Base-by-base conservation (phyloP, 306 rosid genomes). In the Chamaecrista fasciculata region DNA sequence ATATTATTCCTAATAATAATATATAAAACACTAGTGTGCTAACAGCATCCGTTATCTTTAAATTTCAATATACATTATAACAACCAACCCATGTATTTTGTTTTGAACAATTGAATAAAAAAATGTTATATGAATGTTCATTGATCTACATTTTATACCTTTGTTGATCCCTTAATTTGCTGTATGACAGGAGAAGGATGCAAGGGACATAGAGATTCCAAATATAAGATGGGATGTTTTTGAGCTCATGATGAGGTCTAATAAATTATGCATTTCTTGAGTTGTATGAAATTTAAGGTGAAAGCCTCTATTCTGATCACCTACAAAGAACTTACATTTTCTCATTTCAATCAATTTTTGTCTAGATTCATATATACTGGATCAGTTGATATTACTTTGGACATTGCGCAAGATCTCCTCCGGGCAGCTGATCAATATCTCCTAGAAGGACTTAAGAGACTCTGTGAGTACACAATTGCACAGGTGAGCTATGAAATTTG, bases 371-470 rank as follows among this genome's bases (percentile, higher is more conserved):
- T 88, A 72, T 91, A 91, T 82, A 86, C 93, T n/a, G 97, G 97
- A 67, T 85, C 97, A 46, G 88, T 86, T 66, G 96, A 86, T 63
- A 78, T 91, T 34, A 67, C 87, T 8, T 52, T 80, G 73, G 90
- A 85, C 71, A 75, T 87, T 69, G 96, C 96, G 1, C 96, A 90
- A 80, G 96, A 90, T 84, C 96, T 87, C 57, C 95, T 90, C 50
- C 78, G 96, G 82, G 96, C 95, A 60, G 96, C 96, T 61, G 96
- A 90, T 79, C 96, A 90, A 79, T 90, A 90, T 87, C 96, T 90
- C 80, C 70, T 90, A 80, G 96, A 90, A 81, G 96, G 95, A 62
- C 89, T 90, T 63, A 90, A 90, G 83, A 87, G 91, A 80, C 91
- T 82, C 42, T 90, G 91, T 4, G 96, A 90, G 75, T 87, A 83